Percentiles rank a stretch among this genome's conserved stretches.
Conservation (phyloP, 345 rosid genomes). For the Arabidopsis suecica region DNA sequence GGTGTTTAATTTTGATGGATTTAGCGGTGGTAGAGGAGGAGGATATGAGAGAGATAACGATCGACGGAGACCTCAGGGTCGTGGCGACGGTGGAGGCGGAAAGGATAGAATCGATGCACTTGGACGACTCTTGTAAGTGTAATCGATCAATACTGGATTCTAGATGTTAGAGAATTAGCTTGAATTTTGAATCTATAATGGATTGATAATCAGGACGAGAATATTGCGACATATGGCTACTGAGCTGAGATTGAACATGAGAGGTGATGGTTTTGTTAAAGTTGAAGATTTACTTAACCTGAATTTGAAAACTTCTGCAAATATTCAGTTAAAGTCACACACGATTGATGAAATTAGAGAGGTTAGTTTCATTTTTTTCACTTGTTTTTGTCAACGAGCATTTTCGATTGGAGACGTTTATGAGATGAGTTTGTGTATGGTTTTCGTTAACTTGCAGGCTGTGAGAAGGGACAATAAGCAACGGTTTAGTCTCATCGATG, state of each 20-base stretch:
- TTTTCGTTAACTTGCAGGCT: conserved; percentile 50
- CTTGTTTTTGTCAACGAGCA: conserved; percentile 19
- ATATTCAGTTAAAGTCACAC: conserved; percentile 69
- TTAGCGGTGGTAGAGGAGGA: conserved; percentile 60
- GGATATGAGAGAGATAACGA: conserved; percentile 49
- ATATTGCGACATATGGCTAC: conserved; percentile 81
- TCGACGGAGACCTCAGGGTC: conserved; percentile 55
- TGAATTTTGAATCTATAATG: not conserved
- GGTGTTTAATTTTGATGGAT: not conserved
- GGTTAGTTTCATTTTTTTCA: conserved; percentile 49
- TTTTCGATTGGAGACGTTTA: not conserved
- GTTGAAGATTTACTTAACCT: conserved; percentile 74
- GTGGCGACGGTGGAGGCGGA: conserved; percentile 52
- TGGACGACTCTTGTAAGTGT: conserved; percentile 85
- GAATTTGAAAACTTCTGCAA: conserved; percentile 72
- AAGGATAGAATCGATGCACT: conserved; percentile 79
- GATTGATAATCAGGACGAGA: conserved; percentile 58
- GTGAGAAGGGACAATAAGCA: conserved; percentile 86
- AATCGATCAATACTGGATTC: conserved; percentile 20
- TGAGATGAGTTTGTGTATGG: not conserved
- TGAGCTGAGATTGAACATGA: conserved; percentile 73
- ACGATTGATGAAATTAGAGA: conserved; percentile 76
- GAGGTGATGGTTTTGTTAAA: conserved; percentile 81
- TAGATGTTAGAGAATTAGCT: not conserved
- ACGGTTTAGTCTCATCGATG: conserved; percentile 78